A percentile compares a stretch with the other conserved stretches of the same genome.
Evolutionary conservation across 1,284 basidiomycete genomes (phyloP).

Genomic region (Fistulina hepatica): DNA sequence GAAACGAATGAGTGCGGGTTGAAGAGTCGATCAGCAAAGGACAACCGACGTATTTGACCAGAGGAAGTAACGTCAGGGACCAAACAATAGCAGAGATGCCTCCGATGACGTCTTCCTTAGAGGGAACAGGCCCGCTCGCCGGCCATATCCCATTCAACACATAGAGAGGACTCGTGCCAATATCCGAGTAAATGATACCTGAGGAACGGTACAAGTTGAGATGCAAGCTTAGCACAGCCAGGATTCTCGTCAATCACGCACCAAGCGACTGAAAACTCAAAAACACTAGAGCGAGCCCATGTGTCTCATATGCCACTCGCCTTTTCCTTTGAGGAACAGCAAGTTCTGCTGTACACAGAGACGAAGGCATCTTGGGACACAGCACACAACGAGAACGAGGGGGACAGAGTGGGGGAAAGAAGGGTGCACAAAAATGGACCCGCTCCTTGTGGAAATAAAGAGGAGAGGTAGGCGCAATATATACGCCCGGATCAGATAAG

Average conservation of each 20-base stretch:
- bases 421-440: too few species aligned
- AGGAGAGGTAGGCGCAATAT: too few species aligned
- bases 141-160: conserved; percentile 57
- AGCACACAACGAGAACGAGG: too few species aligned
- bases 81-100: conserved; percentile 52
- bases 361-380: too few species aligned
- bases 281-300: background rate
- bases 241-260: conserved; percentile 10
- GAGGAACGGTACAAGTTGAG: conserved; percentile 1
- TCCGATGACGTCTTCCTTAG: conserved; percentile 50
- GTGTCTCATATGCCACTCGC: background rate
- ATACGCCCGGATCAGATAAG: too few species aligned
- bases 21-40: background rate
- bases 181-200: conserved; percentile 62
- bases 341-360: too few species aligned
- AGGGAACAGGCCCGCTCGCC: conserved; percentile 32
- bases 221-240: background rate
- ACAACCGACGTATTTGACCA: conserved; percentile 53
- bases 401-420: too few species aligned
- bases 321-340: too few species aligned
- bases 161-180: conserved; percentile 54
- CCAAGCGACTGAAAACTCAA: conserved; percentile 22
- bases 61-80: conserved; percentile 49
- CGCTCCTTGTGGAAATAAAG: too few species aligned
- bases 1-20: background rate